Evolutionary conservation across 2,329 filamentous ascomycete species (phyloP), one percentile per base, ranked within the genome.

Genomic region (Sphaerulina musiva): DNA sequence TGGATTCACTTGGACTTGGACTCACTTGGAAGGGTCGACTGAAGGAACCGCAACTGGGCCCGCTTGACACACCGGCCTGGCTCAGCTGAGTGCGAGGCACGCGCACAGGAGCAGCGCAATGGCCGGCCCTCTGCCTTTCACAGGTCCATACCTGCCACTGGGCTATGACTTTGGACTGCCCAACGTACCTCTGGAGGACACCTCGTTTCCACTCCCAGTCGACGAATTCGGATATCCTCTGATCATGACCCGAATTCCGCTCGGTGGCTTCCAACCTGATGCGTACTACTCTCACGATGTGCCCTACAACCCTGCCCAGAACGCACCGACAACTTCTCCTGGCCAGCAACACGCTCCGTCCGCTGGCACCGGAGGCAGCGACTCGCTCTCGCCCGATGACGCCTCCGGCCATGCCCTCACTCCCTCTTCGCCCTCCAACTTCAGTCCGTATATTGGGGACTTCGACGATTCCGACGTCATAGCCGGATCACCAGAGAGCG

Each of bases 321-420:
- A 48, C 5, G 55, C 57, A 26, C 29, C 42, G 46, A 48, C 52
- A 29, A 46, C 53, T 41, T 59, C 60, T 36, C 54, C 57, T 40
- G 57, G 50, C 52, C 53, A 48, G 45, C 43, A 57, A 41, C 57
- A 49, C 49, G 40, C 51, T 31, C 39, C 36, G 46, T 31, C 31
- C 46, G 40, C 45, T n/a, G 43, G 46, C 20, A 49, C 48, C 14
- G 46, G 40, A 53, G 57, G 54, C 44, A 59, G 55, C 47, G 47
- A 43, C 32, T 62, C 63, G 46, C 59, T 60, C 39, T 64, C 63
- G 17, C 61, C 63, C 36, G 45, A 54, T 44, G 60, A 51, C 39
- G 50, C 54, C 39, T 60, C 60, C 20, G 39, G 55, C 31, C 40
- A 44, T 34, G 62, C 62, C 53, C 54, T 57, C 34, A 66, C 63